These are phyloP conservation scores for Allantophomopsis cytisporea DNA, from an alignment of 2,329 filamentous ascomycete species.

Conservation along the genomic window DNA sequence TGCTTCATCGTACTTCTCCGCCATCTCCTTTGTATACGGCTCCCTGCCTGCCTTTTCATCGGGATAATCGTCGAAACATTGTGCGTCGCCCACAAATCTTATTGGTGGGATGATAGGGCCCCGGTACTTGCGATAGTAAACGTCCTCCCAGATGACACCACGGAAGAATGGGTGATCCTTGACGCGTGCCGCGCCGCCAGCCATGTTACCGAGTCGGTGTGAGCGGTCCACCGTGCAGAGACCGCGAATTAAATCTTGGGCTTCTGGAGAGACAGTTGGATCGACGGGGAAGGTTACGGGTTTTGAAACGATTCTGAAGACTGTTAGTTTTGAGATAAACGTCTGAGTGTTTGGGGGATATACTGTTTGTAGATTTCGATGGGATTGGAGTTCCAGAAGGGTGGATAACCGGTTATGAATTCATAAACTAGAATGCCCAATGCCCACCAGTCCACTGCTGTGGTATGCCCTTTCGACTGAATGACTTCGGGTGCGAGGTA, in stretches of 20 bases:
- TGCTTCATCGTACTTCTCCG: conserved; percentile 52
- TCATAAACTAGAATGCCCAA: conserved; percentile 75
- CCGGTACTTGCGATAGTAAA: conserved; percentile 47
- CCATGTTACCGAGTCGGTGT: conserved; percentile 65
- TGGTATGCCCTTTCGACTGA: conserved; percentile 64
- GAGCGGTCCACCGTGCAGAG: conserved; percentile 72
- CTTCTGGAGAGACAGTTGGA: conserved; percentile 49
- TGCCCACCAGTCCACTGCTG: conserved; percentile 80
- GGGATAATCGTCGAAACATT: conserved; percentile 76
- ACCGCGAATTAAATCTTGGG: conserved; percentile 61
- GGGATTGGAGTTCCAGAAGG: conserved; percentile 78
- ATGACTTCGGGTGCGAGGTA: conserved; percentile 79
- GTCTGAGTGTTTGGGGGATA: conserved; percentile 13
- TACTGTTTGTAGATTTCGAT: conserved; percentile 78
- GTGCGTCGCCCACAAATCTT: conserved; percentile 57
- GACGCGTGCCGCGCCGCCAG: conserved; percentile 57
- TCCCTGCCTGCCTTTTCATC: conserved; percentile 55
- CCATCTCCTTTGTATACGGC: conserved; percentile 56
- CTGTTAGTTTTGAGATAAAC: conserved; percentile 1
- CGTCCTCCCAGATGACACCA: conserved; percentile 59
- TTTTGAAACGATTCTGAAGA: conserved; percentile 59
- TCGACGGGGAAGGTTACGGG: conserved; percentile 59
- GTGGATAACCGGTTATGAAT: conserved; percentile 72
- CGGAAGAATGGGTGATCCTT: conserved; percentile 67
- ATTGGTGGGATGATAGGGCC: conserved; percentile 69